Base-by-base conservation (phyloP, 257 asterid genomes). In the Przewalskia tangutica region DNA sequence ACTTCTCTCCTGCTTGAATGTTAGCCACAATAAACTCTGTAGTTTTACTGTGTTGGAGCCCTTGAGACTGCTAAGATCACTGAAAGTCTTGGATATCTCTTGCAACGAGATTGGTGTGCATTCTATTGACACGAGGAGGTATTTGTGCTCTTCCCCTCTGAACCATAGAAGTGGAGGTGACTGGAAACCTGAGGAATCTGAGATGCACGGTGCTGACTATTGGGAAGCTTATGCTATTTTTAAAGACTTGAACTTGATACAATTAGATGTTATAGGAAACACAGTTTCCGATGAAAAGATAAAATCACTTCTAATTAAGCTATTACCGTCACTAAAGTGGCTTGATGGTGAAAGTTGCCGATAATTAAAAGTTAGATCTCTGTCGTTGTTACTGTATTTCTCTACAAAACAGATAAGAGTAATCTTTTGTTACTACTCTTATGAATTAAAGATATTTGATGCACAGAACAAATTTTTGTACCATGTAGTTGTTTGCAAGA, bases 31-130 rank as follows among this genome's bases (percentile, higher is more conserved):
- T 85, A 89, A 79, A 77, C 79, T 95, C 66, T 56, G 89, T 86
- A 94, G 94, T 86, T 95, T 94, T 83, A 84, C 96, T 34, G 92
- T 94, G 44, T 79, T 94, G 83, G 97, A 91, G 79, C 95, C 98
- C 59, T 75, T 95, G 82, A 89, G 89, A 85, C 50, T 79, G 85
- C 85, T 94, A 54, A 89, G 90, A 86, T 87, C 92, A 38, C 77
- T 95, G 77, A 81, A 88, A 85, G 97, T 89, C 42, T 73, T 95
- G 77, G 90, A 94, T 81, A 77, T 95, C 79, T 95, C 98, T 11
- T 67, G 86, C 86, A 95, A 94, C 18, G 97, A 94, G 89, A 94
- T 95, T 36, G 99, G 99, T 11, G 89, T 87, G 13, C 99, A 94
- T 78, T 42, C 97, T 2, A 79, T 94, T n/a, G 95, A 95, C 90